These are phyloP conservation scores for Flaveria trinervia DNA, from an alignment of 129 eudicot genomes.

Conservation along the genomic window DNA sequence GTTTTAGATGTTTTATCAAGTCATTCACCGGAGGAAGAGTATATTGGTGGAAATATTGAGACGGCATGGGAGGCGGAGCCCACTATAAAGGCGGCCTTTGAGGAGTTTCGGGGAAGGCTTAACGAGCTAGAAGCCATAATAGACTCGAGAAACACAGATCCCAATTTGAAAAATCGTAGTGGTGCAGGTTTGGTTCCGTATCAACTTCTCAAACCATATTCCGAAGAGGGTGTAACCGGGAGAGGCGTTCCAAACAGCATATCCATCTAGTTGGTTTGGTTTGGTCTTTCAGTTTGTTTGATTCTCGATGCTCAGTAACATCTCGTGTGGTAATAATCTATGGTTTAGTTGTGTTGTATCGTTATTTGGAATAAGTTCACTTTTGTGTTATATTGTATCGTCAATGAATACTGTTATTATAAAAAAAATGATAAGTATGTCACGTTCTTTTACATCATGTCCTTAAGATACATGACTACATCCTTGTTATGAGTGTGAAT, in stretches of 20 bases:
- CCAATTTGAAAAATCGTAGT: neutral
- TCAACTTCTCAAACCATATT: slow-evolving; percentile 44
- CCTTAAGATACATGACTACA: neutral
- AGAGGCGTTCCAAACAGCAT: slow-evolving; percentile 52
- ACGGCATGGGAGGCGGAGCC: neutral
- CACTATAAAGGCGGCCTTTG: neutral
- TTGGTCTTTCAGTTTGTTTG: neutral
- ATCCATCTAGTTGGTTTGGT: slow-evolving; percentile 28
- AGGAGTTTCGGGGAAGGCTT: neutral
- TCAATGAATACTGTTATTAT: too few species aligned
- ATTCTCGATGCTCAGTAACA: neutral
- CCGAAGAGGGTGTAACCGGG: slow-evolving; percentile 38
- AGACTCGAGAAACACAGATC: neutral
- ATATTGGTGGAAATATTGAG: neutral
- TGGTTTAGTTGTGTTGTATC: neutral
- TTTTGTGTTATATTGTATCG: neutral
- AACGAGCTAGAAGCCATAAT: neutral
- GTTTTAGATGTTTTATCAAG: neutral
- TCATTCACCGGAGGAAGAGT: neutral
- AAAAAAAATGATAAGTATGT: too few species aligned
- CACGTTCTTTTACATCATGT: too few species aligned
- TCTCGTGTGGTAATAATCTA: neutral
- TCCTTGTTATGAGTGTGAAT: neutral
- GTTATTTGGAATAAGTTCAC: slow-evolving; percentile 4
- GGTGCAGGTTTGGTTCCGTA: slow-evolving; percentile 37